Conservation (phyloP, 2,329 filamentous ascomycete species). For the Colletotrichum horii region DNA sequence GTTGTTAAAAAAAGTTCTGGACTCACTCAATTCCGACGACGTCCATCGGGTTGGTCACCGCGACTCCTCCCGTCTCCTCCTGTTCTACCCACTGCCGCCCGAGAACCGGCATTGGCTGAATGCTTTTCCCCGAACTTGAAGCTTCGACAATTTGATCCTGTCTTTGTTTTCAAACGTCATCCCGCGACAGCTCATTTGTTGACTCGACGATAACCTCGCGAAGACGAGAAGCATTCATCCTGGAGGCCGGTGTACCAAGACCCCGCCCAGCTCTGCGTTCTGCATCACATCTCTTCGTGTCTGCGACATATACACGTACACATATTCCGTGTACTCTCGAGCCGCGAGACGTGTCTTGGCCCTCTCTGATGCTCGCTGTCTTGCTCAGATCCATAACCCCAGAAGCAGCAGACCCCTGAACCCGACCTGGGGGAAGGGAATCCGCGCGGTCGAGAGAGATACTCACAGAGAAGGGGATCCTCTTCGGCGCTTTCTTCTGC, state of each 20-base stretch:
- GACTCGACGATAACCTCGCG: too few relatives aligned
- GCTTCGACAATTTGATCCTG: background rate
- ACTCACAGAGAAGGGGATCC: too few relatives aligned
- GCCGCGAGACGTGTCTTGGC: background rate
- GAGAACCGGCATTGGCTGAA: background rate
- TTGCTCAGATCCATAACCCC: background rate
- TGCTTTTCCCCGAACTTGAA: background rate
- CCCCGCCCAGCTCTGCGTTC: background rate
- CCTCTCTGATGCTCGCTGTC: background rate
- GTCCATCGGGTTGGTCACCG: slow-evolving; percentile 1
- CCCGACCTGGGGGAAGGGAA: background rate
- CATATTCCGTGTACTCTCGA: background rate
- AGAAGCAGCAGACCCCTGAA: background rate
- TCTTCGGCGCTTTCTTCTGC: background rate
- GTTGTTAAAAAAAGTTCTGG: slow-evolving; percentile 3
- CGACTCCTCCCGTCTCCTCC: too few relatives aligned
- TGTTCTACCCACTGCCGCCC: background rate
- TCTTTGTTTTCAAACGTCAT: background rate
- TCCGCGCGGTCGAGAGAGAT: background rate
- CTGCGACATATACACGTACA: background rate
- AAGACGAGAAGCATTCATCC: background rate
- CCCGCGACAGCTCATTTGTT: background rate
- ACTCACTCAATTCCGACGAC: slow-evolving; percentile 9
- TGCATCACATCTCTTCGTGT: background rate
- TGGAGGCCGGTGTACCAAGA: background rate